phyloP scores from a whole-genome alignment of 306 rosid genomes.

The Dryas octopetala region DNA sequence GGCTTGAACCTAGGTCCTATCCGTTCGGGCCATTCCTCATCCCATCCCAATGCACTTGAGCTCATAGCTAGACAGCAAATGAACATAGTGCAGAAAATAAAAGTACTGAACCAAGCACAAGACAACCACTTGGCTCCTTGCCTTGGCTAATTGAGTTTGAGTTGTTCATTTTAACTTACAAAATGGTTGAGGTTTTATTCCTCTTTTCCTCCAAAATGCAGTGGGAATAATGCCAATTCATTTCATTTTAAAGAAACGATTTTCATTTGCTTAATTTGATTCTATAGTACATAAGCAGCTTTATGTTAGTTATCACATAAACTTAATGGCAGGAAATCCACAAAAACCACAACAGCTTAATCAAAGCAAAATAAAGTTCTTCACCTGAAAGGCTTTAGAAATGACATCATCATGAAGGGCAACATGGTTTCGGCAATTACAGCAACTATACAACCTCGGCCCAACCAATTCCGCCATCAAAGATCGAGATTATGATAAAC shows the following conservation, averaged over 20 bases:
- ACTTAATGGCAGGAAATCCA: background rate
- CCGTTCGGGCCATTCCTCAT: too few relatives aligned
- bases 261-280: background rate
- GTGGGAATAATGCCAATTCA: background rate
- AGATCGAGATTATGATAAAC: background rate
- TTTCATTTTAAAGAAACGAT: background rate
- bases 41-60: too few relatives aligned
- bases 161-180: background rate
- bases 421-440: constrained; percentile 58
- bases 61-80: too few relatives aligned
- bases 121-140: background rate
- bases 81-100: background rate
- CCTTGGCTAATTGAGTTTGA: background rate
- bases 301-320: background rate
- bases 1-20: too few relatives aligned
- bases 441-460: constrained; percentile 56
- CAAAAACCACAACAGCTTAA: background rate
- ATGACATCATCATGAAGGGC: constrained; percentile 64
- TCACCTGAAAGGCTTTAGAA: constrained; percentile 76
- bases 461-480: constrained; percentile 55
- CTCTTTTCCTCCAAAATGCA: background rate
- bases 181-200: background rate
- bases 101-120: constrained; percentile 2
- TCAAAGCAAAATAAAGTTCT: constrained; percentile 2
- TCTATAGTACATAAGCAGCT: too few relatives aligned